Conservation (phyloP, 306 rosid genomes). For the Ziziphus jujuba region DNA sequence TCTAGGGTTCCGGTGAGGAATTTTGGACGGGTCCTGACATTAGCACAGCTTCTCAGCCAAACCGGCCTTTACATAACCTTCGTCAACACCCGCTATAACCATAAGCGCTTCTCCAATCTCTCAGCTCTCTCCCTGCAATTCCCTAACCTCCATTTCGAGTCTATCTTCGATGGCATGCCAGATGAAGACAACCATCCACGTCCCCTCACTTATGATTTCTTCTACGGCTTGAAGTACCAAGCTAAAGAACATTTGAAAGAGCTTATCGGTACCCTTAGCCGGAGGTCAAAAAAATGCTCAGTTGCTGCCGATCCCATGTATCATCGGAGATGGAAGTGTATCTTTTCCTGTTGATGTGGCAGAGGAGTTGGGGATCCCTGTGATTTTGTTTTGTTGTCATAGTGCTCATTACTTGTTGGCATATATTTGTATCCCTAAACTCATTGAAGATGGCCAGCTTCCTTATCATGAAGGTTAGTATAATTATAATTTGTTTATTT, state of each 20-base stretch:
- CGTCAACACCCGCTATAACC: conserved; percentile 11
- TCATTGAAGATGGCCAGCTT: conserved; percentile 16
- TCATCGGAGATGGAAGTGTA: neutral
- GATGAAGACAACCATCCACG: neutral
- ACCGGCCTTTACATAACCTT: conserved; percentile 22
- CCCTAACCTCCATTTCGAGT: conserved; percentile 16
- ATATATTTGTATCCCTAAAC: neutral
- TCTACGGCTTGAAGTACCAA: neutral
- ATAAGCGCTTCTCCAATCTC: neutral
- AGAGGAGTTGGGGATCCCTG: conserved; percentile 4
- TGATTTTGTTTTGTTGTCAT: neutral
- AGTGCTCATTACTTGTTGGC: neutral
- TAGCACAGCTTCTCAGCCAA: conserved; percentile 19
- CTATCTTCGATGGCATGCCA: conserved; percentile 21
- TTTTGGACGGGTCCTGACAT: no score
- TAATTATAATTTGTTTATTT: no score
- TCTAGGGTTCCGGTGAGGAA: no score
- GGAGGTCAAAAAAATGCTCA: neutral
- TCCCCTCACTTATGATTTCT: neutral
- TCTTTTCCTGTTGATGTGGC: conserved; percentile 12
- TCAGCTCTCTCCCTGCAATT: conserved; percentile 1
- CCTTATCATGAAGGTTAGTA: conserved; percentile 20
- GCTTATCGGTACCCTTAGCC: neutral
- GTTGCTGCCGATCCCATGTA: neutral
- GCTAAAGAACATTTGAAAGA: neutral